Evolutionary conservation across 148 eudicot species (phyloP), one percentile per base, ranked within the genome.

Genomic region (Heliamphora exappendiculata): DNA sequence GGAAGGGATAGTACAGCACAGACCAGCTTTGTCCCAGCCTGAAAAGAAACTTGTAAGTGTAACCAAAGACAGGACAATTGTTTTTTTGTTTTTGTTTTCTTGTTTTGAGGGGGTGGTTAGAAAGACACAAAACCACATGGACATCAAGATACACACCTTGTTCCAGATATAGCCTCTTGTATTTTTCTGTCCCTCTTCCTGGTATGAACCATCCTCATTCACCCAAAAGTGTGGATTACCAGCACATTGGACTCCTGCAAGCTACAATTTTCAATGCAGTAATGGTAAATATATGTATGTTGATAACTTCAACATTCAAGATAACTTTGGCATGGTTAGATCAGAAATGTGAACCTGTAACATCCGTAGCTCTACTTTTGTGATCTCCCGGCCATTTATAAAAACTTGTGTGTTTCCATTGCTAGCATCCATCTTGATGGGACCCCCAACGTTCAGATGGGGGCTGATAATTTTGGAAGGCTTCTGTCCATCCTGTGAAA

Each of bases 191-290:
- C 99, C 99, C 83, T 95, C 99, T 86, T 95, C 99, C 83, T 93
- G 99, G 81, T 95, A 95, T 47, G 99, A 95, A 74, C 99, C 99
- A 81, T 95, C 99, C 34, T 95, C 99, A 72, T 95, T 95, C 86
- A 95, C 93, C 99, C 99, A 95, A 85, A 95, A 93, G 89, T 95
- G 99, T 69, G 99, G 99, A 85, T 91, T 93, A 24, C 99, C 99
- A 73, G 98, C 99, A 84, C 99, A 95, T 70, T 93, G 98, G 73
- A 95, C 99, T 82, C 99, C 99, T 11, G 99, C 93, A 81, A 95
- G 84, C 99, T 95, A 86, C 74, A 85, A 67, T 41, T 72, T 66
- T 50, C 50, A 72, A 74, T 59, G 77, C 9, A 55, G 67, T 42
- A 70, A 59, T 47, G 47, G 70, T 41, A 57, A 9, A 26, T 70